Evolutionary conservation across 805 yeast genomes (phyloP), one percentile per base, ranked within the genome.

Genomic region (Yamadazyma philogaea): DNA sequence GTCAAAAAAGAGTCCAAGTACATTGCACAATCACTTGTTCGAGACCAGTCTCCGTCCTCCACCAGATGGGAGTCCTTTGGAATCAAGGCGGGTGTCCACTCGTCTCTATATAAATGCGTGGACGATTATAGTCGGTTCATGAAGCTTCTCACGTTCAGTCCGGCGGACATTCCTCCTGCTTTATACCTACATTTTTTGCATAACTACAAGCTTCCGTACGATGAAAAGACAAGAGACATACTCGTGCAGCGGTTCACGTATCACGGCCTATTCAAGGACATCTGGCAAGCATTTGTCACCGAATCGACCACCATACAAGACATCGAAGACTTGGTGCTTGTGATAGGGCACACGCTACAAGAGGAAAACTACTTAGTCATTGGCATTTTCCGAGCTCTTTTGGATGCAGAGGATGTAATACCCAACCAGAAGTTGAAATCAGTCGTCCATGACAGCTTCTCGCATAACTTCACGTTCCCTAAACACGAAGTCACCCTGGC

Each of bases 271-370:
- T 69, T 57, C 55, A 48, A 44, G 6, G 50, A 47, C 11, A 55
- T 64, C 37, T 70, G 74, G 74, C 44, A 46, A 7, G 41, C 61
- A 10, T 50, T 58, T 27, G 31, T 63, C 2, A 54, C 52, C 21
- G 57, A 58, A 11, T 50, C 57, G 8, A 51, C 60, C 16, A 54
- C 66, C 14, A 52, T 70, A 14, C 55, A 54, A 15, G 75, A 68
- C 39, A 49, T 68, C 17, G 74, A 69, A 43, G 72, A 67, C 12
- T 50, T 61, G 30, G 49, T 66, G 22, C 71, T 63, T 12, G 43
- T 56, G 18, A 50, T 64, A 7, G 45, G 53, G n/a, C 34, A 43
- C 3, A 47, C 50, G 12, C 44, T 64, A 15, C 38, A 40, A 26
- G 45, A 48, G 4, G 47, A 48, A 30, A 49, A 56, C 28, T 53